phyloP scores from a whole-genome alignment of 1,139 yeast genomes.

The Blastobotrys persicus region DNA sequence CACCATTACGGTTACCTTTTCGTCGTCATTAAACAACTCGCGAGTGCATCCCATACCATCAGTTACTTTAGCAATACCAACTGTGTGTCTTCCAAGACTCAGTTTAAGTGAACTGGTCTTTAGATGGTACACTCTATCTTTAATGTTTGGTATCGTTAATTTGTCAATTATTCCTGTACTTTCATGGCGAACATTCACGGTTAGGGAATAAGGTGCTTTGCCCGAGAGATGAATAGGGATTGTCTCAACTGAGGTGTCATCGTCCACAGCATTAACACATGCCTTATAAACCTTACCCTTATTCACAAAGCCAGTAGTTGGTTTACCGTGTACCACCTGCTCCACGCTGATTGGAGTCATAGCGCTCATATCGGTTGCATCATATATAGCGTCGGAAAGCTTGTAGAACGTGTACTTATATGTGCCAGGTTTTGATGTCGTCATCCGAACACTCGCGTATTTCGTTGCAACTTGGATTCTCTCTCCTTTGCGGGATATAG shows the following conservation, averaged over 20 bases:
- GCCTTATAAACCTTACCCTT: conserved; percentile 50
- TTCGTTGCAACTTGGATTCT: conserved; percentile 52
- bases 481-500: conserved; percentile 47
- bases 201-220: conserved; percentile 58
- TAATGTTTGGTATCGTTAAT: conserved; percentile 38
- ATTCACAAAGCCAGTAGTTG: conserved; percentile 52
- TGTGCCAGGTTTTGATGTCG: conserved; percentile 46
- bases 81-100: conserved; percentile 54
- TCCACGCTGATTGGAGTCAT: conserved; percentile 45
- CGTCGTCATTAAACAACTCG: conserved; percentile 36
- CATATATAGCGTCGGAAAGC: conserved; percentile 65
- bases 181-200: conserved; percentile 54
- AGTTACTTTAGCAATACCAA: conserved; percentile 53
- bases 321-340: conserved; percentile 63
- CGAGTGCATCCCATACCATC: conserved; percentile 73
- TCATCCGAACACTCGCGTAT: conserved; percentile 46
- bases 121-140: conserved; percentile 37
- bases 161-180: conserved; percentile 48
- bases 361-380: conserved; percentile 38
- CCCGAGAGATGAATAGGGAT: conserved; percentile 60
- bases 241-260: conserved; percentile 43
- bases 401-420: conserved; percentile 61
- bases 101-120: conserved; percentile 44
- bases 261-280: conserved; percentile 43
- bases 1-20: conserved; percentile 49